A percentile compares a stretch with the other conserved stretches of the same genome.
These are phyloP conservation scores for Metschnikowia cerradonensis DNA, from an alignment of 805 yeast species.

Conservation along the genomic window DNA sequence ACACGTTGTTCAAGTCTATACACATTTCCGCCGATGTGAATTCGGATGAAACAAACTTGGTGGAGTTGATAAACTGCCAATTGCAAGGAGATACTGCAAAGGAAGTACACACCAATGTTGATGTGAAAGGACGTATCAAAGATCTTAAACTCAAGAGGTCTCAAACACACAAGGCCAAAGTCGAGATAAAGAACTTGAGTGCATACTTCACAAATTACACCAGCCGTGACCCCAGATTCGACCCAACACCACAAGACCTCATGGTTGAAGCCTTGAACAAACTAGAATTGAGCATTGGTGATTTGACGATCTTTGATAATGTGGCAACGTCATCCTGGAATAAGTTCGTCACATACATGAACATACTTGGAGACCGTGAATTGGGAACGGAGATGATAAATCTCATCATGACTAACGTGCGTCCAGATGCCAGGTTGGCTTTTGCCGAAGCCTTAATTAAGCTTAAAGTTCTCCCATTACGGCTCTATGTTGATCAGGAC, in stretches of 20 bases:
- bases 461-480: slow-evolving; percentile 61
- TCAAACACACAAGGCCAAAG: slow-evolving; percentile 49
- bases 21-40: slow-evolving; percentile 58
- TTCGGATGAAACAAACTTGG: slow-evolving; percentile 42
- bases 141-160: slow-evolving; percentile 66
- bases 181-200: slow-evolving; percentile 54
- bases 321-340: slow-evolving; percentile 90
- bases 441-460: slow-evolving; percentile 62
- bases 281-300: slow-evolving; percentile 46
- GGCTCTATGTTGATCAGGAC: slow-evolving; percentile 89
- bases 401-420: slow-evolving; percentile 49
- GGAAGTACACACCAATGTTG: slow-evolving; percentile 21
- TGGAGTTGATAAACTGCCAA: slow-evolving; percentile 50
- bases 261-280: slow-evolving; percentile 46
- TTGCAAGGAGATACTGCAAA: slow-evolving; percentile 24
- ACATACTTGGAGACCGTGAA: slow-evolving; percentile 68
- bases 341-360: slow-evolving; percentile 67
- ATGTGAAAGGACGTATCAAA: slow-evolving; percentile 31
- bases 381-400: slow-evolving; percentile 61
- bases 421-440: slow-evolving; percentile 62
- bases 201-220: slow-evolving; percentile 43
- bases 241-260: slow-evolving; percentile 26
- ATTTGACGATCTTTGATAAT: slow-evolving; percentile 66
- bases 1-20: slow-evolving; percentile 73
- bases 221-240: slow-evolving; percentile 44